Evolutionary conservation across 495 filamentous ascomycete genomes (phyloP).

Genomic region (Aspergillus funiculosus): DNA sequence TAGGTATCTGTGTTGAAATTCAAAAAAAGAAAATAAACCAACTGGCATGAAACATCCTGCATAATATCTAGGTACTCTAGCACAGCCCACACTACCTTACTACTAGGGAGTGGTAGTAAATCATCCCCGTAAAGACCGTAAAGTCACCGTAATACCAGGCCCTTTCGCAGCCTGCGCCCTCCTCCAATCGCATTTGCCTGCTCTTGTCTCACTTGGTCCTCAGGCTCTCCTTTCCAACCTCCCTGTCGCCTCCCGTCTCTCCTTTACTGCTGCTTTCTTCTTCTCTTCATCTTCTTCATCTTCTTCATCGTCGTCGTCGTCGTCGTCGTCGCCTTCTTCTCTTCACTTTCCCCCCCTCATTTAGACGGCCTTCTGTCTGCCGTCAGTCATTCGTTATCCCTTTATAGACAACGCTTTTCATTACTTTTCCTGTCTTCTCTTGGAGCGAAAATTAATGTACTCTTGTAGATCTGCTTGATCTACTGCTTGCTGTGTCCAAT

Average conservation of each 20-base stretch:
- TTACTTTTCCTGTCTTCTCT: constrained; percentile 1
- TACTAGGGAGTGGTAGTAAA: too few species aligned
- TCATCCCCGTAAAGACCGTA: too few species aligned
- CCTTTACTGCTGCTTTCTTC: too few species aligned
- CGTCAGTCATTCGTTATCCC: constrained; percentile 26
- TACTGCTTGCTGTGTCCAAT: constrained; percentile 3
- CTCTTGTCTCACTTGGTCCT: neutral
- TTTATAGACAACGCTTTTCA: neutral
- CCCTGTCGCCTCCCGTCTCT: too few species aligned
- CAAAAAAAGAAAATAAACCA: too few species aligned
- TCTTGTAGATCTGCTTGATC: constrained; percentile 6
- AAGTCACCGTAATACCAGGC: neutral
- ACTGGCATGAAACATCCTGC: too few species aligned
- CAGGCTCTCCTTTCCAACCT: neutral
- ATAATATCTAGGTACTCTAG: too few species aligned
- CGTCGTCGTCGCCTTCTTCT: too few species aligned
- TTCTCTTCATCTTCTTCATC: constrained; percentile 17
- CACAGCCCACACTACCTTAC: too few species aligned
- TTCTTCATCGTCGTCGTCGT: too few species aligned
- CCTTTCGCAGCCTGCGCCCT: constrained; percentile 1
- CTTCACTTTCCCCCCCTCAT: constrained; percentile 6
- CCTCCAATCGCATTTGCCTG: neutral
- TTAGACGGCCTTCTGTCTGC: constrained; percentile 18
- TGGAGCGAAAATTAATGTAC: constrained; percentile 4
- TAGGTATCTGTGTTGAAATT: too few species aligned